Conservation (phyloP, 306 rosid genomes). For the Rubus parviflorus region DNA sequence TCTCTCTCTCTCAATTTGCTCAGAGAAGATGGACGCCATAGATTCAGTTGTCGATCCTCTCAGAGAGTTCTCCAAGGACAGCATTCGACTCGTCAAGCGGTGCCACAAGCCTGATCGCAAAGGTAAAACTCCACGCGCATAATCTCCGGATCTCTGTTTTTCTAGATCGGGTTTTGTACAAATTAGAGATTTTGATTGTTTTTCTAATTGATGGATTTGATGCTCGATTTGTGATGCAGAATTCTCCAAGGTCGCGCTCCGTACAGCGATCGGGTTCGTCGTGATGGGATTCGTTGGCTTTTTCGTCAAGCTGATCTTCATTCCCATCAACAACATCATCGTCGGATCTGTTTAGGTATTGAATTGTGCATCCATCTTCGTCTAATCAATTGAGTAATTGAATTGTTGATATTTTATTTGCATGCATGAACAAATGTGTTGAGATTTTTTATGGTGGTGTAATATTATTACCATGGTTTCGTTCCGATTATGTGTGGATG, state of each 20-base stretch:
- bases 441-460: background rate
- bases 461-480: background rate
- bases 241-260: slow-evolving; percentile 53
- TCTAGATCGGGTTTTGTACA: background rate
- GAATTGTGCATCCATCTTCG: background rate
- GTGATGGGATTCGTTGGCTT: slow-evolving; percentile 64
- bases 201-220: background rate
- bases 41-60: slow-evolving; percentile 54
- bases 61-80: slow-evolving; percentile 57
- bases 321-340: slow-evolving; percentile 57
- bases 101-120: slow-evolving; percentile 63
- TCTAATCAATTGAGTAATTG: background rate
- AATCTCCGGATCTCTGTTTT: slow-evolving; percentile 1
- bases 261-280: slow-evolving; percentile 55
- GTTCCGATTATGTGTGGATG: background rate
- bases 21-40: slow-evolving; percentile 45
- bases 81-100: slow-evolving; percentile 56
- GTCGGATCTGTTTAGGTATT: slow-evolving; percentile 48
- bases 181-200: background rate
- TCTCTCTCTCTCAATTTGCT: background rate
- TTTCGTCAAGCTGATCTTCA: slow-evolving; percentile 53
- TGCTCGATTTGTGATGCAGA: slow-evolving; percentile 30
- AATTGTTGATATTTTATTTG: background rate
- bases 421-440: background rate
- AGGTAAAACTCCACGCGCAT: slow-evolving; percentile 18